Base-by-base conservation (phyloP, 495 filamentous ascomycete species). In the Talaromyces thailandensis region DNA sequence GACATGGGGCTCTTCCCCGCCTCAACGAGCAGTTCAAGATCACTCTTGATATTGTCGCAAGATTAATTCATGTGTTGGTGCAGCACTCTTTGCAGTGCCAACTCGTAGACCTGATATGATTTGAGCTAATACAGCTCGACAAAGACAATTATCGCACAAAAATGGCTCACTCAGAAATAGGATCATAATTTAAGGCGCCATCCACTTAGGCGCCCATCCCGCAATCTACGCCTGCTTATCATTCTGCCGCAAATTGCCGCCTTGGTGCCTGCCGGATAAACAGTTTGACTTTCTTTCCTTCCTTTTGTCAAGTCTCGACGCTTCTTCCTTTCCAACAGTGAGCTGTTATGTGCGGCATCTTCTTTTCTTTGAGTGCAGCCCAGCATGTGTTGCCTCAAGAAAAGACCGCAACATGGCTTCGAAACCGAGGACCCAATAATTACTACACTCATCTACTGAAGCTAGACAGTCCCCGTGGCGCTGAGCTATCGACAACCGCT, bases 271-370 rank as follows among this genome's bases (percentile, higher is more conserved):
- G 9, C 37, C 45, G 40, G 26, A 61, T n/a, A 23, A 6, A 51
- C 40, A 51, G 52, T 50, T 40, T 25, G 11, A 57, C 29, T 9
- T 32, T 57, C 29, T 57, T 57, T 35, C 26, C n/a, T 57, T 35
- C 26, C n/a, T 57, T 35, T 57, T 23, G 26, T 31, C 26, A 31
- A 16, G 16, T 21, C 29, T 57, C 55, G 29, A 57, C 21, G 26
- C 58, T n/a, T 25, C 32, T 28, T 28, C 21, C 12, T 48, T 5
- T 12, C 26, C 18, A 18, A 9, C 2, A 32, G 21, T 35, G 64
- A 23, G 12, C 66, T 64, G 69, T 61, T 63, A 88, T 88, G 86
- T 88, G 86, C 68, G 86, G 86, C 64, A 88, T 88, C 35, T 87
- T 81, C 65, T 84, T 84, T 66, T 82, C 84, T 9, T 65, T 82